These are phyloP conservation scores for Pseudozyma thailandica DNA, from an alignment of 1,284 basidiomycete genomes.

Conservation along the genomic window DNA sequence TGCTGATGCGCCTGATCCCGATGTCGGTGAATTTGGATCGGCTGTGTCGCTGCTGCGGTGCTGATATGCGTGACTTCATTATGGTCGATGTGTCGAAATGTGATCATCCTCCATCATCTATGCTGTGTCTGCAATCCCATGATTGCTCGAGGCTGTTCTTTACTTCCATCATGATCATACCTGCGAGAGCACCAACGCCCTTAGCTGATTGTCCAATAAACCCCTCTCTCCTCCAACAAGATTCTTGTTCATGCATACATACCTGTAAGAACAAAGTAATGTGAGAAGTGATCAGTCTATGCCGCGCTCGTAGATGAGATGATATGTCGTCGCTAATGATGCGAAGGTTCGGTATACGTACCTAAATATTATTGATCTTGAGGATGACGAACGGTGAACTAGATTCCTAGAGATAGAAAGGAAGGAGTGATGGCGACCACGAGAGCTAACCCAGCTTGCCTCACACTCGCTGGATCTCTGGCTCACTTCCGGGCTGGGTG, in stretches of 20 bases:
- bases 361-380: slow-evolving; percentile 53
- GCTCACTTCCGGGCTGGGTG: background rate
- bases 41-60: slow-evolving; percentile 2
- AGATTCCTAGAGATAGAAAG: slow-evolving; percentile 38
- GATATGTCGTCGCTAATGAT: background rate
- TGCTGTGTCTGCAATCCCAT: background rate
- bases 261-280: slow-evolving; percentile 16
- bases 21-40: background rate
- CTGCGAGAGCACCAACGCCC: slow-evolving; percentile 19
- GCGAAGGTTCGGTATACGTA: slow-evolving; percentile 7
- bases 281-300: slow-evolving; percentile 9
- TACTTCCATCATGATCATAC: slow-evolving; percentile 12
- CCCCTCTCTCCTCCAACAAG: slow-evolving; percentile 17
- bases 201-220: slow-evolving; percentile 26
- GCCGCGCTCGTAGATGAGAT: background rate
- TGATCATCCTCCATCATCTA: slow-evolving; percentile 33
- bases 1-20: background rate
- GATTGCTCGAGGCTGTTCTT: background rate
- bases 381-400: slow-evolving; percentile 40
- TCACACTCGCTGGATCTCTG: background rate
- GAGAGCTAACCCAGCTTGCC: slow-evolving; percentile 5
- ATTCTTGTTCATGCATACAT: slow-evolving; percentile 24
- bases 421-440: slow-evolving; percentile 38
- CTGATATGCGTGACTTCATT: slow-evolving; percentile 9
- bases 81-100: slow-evolving; percentile 14